Evolutionary conservation across 192 early-diverging fungal species (phyloP).

Genomic region (Entomortierella beljakovae): DNA sequence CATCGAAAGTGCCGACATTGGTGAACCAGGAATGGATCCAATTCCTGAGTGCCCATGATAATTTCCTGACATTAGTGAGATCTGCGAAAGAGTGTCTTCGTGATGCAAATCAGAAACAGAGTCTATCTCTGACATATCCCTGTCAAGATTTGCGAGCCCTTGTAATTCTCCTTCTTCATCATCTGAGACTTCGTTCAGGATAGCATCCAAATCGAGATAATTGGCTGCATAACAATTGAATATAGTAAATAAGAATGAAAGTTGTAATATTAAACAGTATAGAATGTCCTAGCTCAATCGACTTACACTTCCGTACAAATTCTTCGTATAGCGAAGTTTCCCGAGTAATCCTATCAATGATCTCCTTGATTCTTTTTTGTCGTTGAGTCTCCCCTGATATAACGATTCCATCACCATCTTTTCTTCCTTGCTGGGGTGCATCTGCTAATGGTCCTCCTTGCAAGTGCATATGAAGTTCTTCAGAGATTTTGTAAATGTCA

Average conservation of each 20-base stretch:
- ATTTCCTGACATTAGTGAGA: conserved; percentile 38
- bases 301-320: conserved; percentile 69
- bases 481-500: conserved; percentile 66
- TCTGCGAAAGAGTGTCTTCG: conserved; percentile 50
- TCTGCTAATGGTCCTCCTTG: conserved; percentile 67
- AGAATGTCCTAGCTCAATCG: background rate
- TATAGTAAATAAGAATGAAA: background rate
- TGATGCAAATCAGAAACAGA: conserved; percentile 57
- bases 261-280: background rate
- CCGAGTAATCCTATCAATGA: conserved; percentile 63
- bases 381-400: conserved; percentile 56
- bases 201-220: conserved; percentile 67
- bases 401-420: conserved; percentile 32
- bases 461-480: conserved; percentile 70
- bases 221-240: conserved; percentile 43
- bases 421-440: conserved; percentile 16
- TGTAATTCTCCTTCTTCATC: conserved; percentile 59
- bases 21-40: conserved; percentile 22
- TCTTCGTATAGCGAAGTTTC: conserved; percentile 72
- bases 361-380: conserved; percentile 57
- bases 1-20: conserved; percentile 48
- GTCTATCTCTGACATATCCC: conserved; percentile 59
- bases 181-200: conserved; percentile 67
- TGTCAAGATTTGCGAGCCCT: conserved; percentile 36
- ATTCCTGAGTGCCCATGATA: conserved; percentile 18